These are phyloP conservation scores for Zygnema cylindricum DNA, from an alignment of 139 green algal species.

Conservation along the genomic window DNA sequence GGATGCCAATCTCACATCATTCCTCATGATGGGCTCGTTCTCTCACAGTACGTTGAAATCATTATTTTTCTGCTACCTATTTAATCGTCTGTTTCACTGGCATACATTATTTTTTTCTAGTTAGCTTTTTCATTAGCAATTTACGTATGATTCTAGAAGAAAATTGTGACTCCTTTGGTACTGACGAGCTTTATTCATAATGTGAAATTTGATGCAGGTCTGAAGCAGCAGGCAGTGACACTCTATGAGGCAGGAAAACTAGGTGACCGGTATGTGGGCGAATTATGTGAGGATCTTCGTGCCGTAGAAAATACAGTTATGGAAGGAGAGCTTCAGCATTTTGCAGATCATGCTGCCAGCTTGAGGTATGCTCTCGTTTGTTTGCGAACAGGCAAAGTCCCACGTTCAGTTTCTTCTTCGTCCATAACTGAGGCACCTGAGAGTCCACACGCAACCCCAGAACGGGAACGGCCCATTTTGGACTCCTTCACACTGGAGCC, in stretches of 20 bases:
- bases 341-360: slow-evolving; percentile 58
- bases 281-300: slow-evolving; percentile 50
- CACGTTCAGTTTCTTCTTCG: background rate
- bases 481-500: background rate
- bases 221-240: slow-evolving; percentile 82
- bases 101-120: too few species aligned
- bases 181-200: too few species aligned
- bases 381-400: slow-evolving; percentile 18
- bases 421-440: background rate
- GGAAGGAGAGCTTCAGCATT: slow-evolving; percentile 62
- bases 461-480: background rate
- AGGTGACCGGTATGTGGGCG: slow-evolving; percentile 9
- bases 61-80: too few species aligned
- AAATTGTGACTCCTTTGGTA: too few species aligned
- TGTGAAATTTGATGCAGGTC: too few species aligned
- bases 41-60: slow-evolving; percentile 71
- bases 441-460: background rate
- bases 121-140: too few species aligned
- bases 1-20: slow-evolving; percentile 87
- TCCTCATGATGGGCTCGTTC: slow-evolving; percentile 91
- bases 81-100: too few species aligned
- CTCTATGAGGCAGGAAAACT: slow-evolving; percentile 84
- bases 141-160: too few species aligned
- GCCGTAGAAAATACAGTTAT: slow-evolving; percentile 40
- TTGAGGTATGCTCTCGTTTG: slow-evolving; percentile 44